These are phyloP conservation scores for Coemansia pectinata DNA, from an alignment of 192 early-diverging fungal species.

Conservation along the genomic window DNA sequence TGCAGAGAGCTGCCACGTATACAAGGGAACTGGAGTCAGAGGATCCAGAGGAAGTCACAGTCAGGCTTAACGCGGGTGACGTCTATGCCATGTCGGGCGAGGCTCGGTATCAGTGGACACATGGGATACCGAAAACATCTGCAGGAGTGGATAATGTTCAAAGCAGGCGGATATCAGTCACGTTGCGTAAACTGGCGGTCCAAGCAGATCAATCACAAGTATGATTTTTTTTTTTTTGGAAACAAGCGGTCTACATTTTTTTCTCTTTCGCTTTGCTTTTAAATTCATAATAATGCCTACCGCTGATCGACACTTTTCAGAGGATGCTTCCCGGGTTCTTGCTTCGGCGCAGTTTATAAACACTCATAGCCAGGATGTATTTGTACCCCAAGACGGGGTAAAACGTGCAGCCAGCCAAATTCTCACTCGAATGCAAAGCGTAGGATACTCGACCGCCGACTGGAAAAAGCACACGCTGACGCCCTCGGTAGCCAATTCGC, in stretches of 20 bases:
- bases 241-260: not conserved
- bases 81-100: constrained; percentile 53
- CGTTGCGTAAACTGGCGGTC: constrained; percentile 27
- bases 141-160: constrained; percentile 16
- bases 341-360: constrained; percentile 41
- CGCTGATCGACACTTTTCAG: not conserved
- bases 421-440: constrained; percentile 60
- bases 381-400: constrained; percentile 58
- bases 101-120: constrained; percentile 57
- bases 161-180: constrained; percentile 33
- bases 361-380: constrained; percentile 63
- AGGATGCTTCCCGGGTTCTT: constrained; percentile 25
- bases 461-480: constrained; percentile 67
- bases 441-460: constrained; percentile 61
- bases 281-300: constrained; percentile 27
- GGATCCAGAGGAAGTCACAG: not conserved
- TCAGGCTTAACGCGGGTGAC: constrained; percentile 47
- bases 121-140: constrained; percentile 47
- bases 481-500: constrained; percentile 60
- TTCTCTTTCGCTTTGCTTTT: not conserved
- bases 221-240: not conserved
- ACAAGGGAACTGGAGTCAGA: not conserved
- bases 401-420: constrained; percentile 59
- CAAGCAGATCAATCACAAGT: not conserved
- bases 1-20: constrained; percentile 12